Evolutionary conservation across 257 asterid genomes (phyloP), one percentile per base, ranked within the genome.

Genomic region (Petunia secreta): DNA sequence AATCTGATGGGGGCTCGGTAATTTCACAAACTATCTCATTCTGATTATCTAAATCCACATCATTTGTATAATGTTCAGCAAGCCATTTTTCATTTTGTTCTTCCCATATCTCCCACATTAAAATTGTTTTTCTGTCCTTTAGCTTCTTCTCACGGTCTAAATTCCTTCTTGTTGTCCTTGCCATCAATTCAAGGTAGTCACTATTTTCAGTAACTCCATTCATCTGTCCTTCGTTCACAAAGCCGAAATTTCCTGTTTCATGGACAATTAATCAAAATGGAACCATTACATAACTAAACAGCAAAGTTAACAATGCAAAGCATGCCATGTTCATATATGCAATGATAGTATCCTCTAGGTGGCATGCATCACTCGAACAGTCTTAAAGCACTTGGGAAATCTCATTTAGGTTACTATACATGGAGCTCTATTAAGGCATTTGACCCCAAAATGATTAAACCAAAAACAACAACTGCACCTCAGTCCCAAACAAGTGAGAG

Each of bases 41-140:
- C 83, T 85, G 97, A 87, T 87, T 88, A 11, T 57, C 89, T 54
- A 85, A 68, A 69, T 88, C 90, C 80, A 82, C 80, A 79, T 87
- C 90, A 8, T 80, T 39, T 13, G 77, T 82, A 85, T 82, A 80
- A 83, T 93, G 90, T 82, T 88, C 89, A 11, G 76, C 83, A 80
- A 91, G 76, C 97, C 97, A 95, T 78, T 50, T 85, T 38, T 85
- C 87, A 64, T 83, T 87, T 78, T 90, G 92, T 83, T 88, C 80
- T 73, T 92, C 91, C 91, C 89, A 80, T 82, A 80, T 86, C 85
- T 95, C 90, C 97, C 97, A 93, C 88, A 83, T 75, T 80, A 93
- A 59, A 80, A 50, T 57, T 38, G 96, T 92, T 54, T 25, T 25
- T 25, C 41, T 85, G 71, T 83, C 86, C 64, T 14, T 73, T 76